Conservation (phyloP, 2,329 filamentous ascomycete genomes). For the Capronia coronata region DNA sequence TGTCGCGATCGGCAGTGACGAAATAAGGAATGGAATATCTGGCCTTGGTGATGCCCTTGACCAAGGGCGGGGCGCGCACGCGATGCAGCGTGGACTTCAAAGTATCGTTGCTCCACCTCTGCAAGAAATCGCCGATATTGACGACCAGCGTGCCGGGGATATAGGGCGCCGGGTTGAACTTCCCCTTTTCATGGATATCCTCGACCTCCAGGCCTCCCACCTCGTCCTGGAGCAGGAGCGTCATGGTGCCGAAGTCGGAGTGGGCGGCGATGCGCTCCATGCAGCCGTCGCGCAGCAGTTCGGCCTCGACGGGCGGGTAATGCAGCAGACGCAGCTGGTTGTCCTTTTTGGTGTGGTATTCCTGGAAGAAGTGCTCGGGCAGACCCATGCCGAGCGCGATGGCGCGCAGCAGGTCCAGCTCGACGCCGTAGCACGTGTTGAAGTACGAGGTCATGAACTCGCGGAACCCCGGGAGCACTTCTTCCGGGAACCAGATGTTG, state of each 20-base stretch:
- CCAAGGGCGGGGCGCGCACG: slow-evolving; percentile 31
- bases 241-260: slow-evolving; percentile 44
- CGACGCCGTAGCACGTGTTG: slow-evolving; percentile 39
- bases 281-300: slow-evolving; percentile 32
- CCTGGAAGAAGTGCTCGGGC: slow-evolving; percentile 35
- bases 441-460: slow-evolving; percentile 35
- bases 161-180: slow-evolving; percentile 74
- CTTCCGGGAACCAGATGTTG: slow-evolving; percentile 46
- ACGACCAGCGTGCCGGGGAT: slow-evolving; percentile 56
- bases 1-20: slow-evolving; percentile 29
- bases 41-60: slow-evolving; percentile 28
- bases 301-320: slow-evolving; percentile 40
- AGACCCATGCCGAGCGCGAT: slow-evolving; percentile 38
- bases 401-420: slow-evolving; percentile 39
- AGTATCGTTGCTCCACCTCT: slow-evolving; percentile 46
- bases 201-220: slow-evolving; percentile 47
- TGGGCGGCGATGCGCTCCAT: slow-evolving; percentile 30
- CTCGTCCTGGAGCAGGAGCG: slow-evolving; percentile 44
- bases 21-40: slow-evolving; percentile 34
- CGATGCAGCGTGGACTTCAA: slow-evolving; percentile 49
- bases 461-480: slow-evolving; percentile 41
- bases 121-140: slow-evolving; percentile 50
- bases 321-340: slow-evolving; percentile 44
- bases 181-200: slow-evolving; percentile 63
- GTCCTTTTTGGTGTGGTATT: slow-evolving; percentile 59